A percentile compares a stretch with the other conserved stretches of the same genome.
phyloP scores from a whole-genome alignment of 1,284 basidiomycete genomes.

The Caloboletus inedulis region DNA sequence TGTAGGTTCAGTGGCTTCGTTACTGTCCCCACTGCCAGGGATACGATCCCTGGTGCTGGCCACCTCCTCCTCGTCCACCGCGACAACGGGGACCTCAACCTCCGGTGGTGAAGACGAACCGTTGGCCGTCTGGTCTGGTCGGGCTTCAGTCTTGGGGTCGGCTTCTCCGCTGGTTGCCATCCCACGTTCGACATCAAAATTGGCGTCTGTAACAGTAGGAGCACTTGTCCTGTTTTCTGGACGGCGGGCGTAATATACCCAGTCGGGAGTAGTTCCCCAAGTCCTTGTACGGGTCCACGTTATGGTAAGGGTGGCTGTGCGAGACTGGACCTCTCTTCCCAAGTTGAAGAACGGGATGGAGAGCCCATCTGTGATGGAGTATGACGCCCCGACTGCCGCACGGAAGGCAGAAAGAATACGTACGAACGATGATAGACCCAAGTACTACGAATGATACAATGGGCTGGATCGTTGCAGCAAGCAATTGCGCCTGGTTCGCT shows the following conservation, averaged over 20 bases:
- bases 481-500: constrained; percentile 61
- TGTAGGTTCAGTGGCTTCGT: background rate
- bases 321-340: constrained; percentile 62
- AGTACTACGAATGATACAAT: constrained; percentile 85
- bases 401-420: constrained; percentile 27
- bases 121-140: background rate
- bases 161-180: background rate
- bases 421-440: constrained; percentile 78
- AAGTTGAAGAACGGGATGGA: constrained; percentile 86
- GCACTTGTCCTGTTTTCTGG: constrained; percentile 13
- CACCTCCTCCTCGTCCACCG: background rate
- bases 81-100: background rate
- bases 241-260: constrained; percentile 44
- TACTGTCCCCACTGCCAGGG: background rate
- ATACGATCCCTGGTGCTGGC: background rate
- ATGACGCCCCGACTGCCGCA: background rate
- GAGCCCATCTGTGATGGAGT: constrained; percentile 60
- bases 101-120: background rate
- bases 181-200: constrained; percentile 29
- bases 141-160: background rate
- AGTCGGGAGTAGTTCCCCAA: constrained; percentile 43
- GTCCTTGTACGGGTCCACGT: constrained; percentile 35
- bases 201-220: background rate
- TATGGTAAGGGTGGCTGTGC: constrained; percentile 39
- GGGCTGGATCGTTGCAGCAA: constrained; percentile 70